These are phyloP conservation scores for Russula compacta DNA, from an alignment of 768 basidiomycete species.

Conservation along the genomic window DNA sequence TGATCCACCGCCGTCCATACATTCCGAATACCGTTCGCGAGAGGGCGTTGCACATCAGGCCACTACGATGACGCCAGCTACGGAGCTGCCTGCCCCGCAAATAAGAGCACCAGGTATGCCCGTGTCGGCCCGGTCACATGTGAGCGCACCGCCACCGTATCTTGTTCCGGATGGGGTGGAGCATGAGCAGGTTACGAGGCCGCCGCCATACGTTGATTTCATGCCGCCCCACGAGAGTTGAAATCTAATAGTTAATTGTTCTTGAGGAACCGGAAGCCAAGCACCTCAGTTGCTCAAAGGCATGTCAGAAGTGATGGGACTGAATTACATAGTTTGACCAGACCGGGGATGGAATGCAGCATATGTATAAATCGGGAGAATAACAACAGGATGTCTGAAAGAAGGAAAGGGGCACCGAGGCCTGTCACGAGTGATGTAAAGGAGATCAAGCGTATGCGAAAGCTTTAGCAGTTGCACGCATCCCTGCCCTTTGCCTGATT, in stretches of 20 bases:
- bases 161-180: conserved; percentile 39
- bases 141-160: conserved; percentile 72
- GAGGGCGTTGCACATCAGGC: conserved; percentile 23
- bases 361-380: conserved; percentile 21
- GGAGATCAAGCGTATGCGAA: not conserved
- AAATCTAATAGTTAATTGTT: not conserved
- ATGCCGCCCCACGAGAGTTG: conserved; percentile 20
- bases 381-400: conserved; percentile 11
- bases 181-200: conserved; percentile 27
- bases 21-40: conserved; percentile 56
- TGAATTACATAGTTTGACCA: conserved; percentile 21
- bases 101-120: conserved; percentile 18
- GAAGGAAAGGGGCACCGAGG: not conserved
- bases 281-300: conserved; percentile 16
- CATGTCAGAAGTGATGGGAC: conserved; percentile 19
- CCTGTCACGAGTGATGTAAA: conserved; percentile 6
- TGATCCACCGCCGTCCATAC: conserved; percentile 83
- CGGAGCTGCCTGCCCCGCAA: conserved; percentile 17
- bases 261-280: conserved; percentile 13
- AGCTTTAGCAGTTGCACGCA: conserved; percentile 68
- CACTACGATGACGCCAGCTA: conserved; percentile 19
- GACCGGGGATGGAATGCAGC: conserved; percentile 14
- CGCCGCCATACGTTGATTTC: conserved; percentile 33
- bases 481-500: conserved; percentile 59
- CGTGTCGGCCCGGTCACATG: conserved; percentile 14